A percentile compares a stretch with the other conserved stretches of the same genome.
These are phyloP conservation scores for Blastocystis sp. DNA, from an alignment of 352 stramenopile species.

Conservation along the genomic window DNA sequence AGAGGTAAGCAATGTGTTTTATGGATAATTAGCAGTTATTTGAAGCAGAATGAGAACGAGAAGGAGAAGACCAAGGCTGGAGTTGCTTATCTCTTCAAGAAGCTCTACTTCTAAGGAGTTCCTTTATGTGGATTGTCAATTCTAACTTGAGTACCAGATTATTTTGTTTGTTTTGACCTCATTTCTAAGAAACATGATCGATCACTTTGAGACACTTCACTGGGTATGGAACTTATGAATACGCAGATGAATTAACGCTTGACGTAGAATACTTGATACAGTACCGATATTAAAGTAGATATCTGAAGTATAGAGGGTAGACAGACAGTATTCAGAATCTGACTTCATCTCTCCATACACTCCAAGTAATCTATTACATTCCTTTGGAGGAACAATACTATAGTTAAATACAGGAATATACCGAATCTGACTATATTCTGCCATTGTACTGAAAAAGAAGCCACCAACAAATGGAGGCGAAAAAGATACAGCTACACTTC, in stretches of 20 bases:
- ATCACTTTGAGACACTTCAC: not conserved
- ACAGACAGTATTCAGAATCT: conserved; percentile 49
- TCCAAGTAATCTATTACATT: conserved; percentile 24
- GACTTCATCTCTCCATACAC: conserved; percentile 44
- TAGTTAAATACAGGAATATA: conserved; percentile 61
- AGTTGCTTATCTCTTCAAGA: conserved; percentile 64
- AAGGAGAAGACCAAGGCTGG: conserved; percentile 60
- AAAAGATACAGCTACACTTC: conserved; percentile 34
- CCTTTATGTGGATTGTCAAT: conserved; percentile 40
- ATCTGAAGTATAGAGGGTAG: conserved; percentile 35
- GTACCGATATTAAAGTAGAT: conserved; percentile 56
- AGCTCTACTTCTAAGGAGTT: conserved; percentile 62
- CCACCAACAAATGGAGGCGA: conserved; percentile 54
- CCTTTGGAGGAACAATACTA: conserved; percentile 39
- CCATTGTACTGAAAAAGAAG: conserved; percentile 60
- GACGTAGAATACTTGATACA: conserved; percentile 10
- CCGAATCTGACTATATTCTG: conserved; percentile 49
- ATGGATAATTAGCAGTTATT: conserved; percentile 1
- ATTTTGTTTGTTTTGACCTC: not conserved
- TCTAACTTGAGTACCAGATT: conserved; percentile 55
- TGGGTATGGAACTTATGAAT: conserved; percentile 44
- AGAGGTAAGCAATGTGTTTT: not conserved
- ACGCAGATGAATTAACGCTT: conserved; percentile 37
- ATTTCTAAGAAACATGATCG: not conserved
- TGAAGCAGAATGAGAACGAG: conserved; percentile 62